Evolutionary conservation across 2,329 filamentous ascomycete species (phyloP).

Genomic region (Botrytis fabae): DNA sequence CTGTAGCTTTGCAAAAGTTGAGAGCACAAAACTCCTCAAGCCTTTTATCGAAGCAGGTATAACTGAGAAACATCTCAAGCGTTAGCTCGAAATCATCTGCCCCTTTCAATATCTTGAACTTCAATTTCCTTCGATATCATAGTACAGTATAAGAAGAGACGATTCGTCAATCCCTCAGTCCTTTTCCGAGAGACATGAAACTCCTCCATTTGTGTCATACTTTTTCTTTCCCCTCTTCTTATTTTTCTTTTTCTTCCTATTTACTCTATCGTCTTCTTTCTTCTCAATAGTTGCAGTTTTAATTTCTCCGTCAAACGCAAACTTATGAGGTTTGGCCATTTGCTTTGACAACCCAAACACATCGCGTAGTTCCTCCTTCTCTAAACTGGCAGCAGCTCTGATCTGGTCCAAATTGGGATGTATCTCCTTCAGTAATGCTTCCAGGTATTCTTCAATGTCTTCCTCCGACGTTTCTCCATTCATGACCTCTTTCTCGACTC

Average conservation of each 20-base stretch:
- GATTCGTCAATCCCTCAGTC: neutral
- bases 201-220: neutral
- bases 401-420: conserved; percentile 3
- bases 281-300: neutral
- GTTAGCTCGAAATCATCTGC: too few relatives aligned
- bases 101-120: neutral
- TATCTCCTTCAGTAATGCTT: conserved; percentile 3
- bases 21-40: neutral
- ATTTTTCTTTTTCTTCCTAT: neutral
- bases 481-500: neutral
- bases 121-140: neutral
- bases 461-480: neutral
- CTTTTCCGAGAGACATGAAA: neutral
- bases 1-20: neutral
- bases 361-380: neutral
- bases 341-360: neutral
- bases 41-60: too few relatives aligned
- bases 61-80: neutral
- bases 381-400: neutral
- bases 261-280: neutral
- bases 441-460: neutral
- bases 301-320: too few relatives aligned
- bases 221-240: neutral
- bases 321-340: neutral
- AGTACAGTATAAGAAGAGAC: neutral